Evolutionary conservation across 2,329 filamentous ascomycete genomes (phyloP), one percentile per base, ranked within the genome.

Genomic region (Fusarium nisikadoi): DNA sequence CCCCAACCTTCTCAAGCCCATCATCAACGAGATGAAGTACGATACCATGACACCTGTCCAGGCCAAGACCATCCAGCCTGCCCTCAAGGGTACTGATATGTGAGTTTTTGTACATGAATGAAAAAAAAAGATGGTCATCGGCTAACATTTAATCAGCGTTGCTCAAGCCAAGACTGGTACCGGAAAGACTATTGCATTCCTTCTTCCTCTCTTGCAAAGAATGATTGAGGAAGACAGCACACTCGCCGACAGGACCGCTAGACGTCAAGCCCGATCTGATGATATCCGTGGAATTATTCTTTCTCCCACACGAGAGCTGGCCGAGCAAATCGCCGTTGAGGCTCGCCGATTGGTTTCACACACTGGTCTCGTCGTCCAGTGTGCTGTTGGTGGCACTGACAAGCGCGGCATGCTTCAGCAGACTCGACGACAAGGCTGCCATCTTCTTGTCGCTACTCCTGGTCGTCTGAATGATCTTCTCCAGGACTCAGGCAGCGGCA

Each of bases 101-200:
- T 95, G 87, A 84, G 92, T 83, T 61, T 49, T 12, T n/a, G 12
- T 27, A 29, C 20, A 27, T 31, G 3, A 11, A 41, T 25, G 27
- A 29, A 5, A 11, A 20, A n/a, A 9, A 45, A 35, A 31, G 4
- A 23, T 13, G 33, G 20, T 42, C 38, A 23, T n/a, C 8, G 36
- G 69, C 70, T 77, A 78, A 80, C 16, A 56, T 39, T 23, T 47
- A 68, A 42, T 46, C 68, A 77, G 92, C 76, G 87, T 98, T 74
- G 96, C 95, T 50, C 96, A 98, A 84, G 96, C 96, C 66, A 97
- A 94, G 84, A 99, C 96, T 13, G 96, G 96, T 80, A 98, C 96
- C 8, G 96, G 96, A 80, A 99, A 99, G 84, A 99, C 96, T 0
- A 84, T 98, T 63, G 96, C 94, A 39, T 99, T 98, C 85, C 87